Base-by-base conservation (phyloP, 768 basidiomycete genomes). In the Exidia glandulosa region DNA sequence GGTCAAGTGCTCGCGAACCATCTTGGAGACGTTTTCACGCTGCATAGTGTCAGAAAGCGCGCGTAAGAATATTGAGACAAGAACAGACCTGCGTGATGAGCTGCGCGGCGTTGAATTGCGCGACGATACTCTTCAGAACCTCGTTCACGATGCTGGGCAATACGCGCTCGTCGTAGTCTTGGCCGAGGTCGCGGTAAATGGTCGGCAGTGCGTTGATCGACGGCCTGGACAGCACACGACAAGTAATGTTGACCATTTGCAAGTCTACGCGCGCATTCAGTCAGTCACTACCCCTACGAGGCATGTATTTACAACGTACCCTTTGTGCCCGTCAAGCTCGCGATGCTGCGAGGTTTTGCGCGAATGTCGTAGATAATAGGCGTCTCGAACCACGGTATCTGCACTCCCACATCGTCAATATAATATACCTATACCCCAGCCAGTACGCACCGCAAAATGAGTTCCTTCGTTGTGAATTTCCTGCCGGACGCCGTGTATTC, bases 61-160 rank as follows among this genome's bases (percentile, higher is more conserved):
- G n/a, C n/a, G n/a, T n/a, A 14, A 6, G 19, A 60, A n/a, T 16
- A 33, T n/a, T 31, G 47, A 58, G 32, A 16, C 29, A 45, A 59
- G 41, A 45, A 41, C 32, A 47, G 32, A 72, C 77, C 70, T 98
- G 95, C 6, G 95, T 98, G 62, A 98, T 96, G 58, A 98, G 76
- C 72, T 95, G 95, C 65, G 93, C 95, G 32, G 96, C 96, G 73
- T 98, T 98, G 79, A 99, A 99, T 70, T 99, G 96, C 2, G 96
- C 96, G 3, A 98, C 94, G 32, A 98, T 95, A 64, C 92, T 92
- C 77, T 99, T 99, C 65, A 99, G 77, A 32, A 98, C 94, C 74
- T 99, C 95, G 70, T 95, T 95, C 59, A 95, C 94, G 66, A 96
- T 94, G 54, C 90, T 92, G 16, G 96, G 96, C 30, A 98, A 73